Evolutionary conservation across 495 filamentous ascomycete genomes (phyloP), one percentile per base, ranked within the genome.

Genomic region (Annulohypoxylon bovei): DNA sequence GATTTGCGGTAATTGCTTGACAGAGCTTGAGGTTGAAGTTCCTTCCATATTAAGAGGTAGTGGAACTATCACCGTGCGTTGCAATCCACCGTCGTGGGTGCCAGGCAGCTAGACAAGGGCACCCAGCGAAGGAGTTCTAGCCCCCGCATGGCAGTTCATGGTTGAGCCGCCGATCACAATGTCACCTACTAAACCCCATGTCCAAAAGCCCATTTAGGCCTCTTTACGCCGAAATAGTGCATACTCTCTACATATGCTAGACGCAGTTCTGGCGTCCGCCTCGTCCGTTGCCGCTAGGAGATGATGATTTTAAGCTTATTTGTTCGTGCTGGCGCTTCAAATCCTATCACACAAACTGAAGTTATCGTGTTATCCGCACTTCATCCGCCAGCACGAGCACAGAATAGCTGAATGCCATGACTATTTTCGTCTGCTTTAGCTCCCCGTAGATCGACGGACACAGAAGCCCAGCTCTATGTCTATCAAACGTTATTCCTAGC

Each of bases 121-220:
- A 7, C 14, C 14, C 16, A 42, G 25, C 39, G 32, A 65, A 52
- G 62, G 62, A 59, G 49, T 59, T 47, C 22, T 57, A 30, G 55
- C 33, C 60, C 40, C 60, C 64, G 60, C 55, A 56, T 65, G 22
- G 27, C 27, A 11, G 18, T 37, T 18, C 23, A 20, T 56, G 65
- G 65, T 65, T 57, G 23, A 35, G 40, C 32, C 50, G 70, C 22
- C 60, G 70, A 72, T 72, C 70, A 28, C 49, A 72, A 72, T 72
- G 65, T 72, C 65, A 68, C 47, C 52, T 60, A 28, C 44, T 47
- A n/a, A 11, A 5, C 53, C 22, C 52, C 47, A 67, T 64, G 44
- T 55, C 32, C 27, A 59, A 58, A 55, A 25, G 14, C 46, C 54
- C 35, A 52, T 70, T 23, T 18, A 6, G n/a, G 37, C 22, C 54